Evolutionary conservation across 768 basidiomycete genomes (phyloP), one percentile per base, ranked within the genome.

Genomic region (Pleurotus giganteus): DNA sequence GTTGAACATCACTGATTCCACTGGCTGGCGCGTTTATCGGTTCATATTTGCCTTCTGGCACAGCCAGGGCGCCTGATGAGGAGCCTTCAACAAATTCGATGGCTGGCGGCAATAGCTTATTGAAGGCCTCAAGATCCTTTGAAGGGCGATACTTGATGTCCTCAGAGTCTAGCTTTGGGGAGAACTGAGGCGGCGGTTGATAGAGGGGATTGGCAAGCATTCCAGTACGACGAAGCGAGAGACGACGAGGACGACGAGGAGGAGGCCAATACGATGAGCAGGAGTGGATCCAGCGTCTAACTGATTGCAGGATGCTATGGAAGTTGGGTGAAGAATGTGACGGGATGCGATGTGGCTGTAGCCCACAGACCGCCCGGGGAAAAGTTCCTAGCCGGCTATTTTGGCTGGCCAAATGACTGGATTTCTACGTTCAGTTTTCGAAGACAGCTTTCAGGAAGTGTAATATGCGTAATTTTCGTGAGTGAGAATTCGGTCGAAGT

Each of bases 1-100:
- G 19, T 51, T 51, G 36, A 15, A 37, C 23, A 12, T 24, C 49
- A 51, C 19, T 51, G 8, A 17, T 7, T 13, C 21, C 65, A 65
- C 81, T 82, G 13, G 87, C 82, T 17, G 81, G 78, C 42, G 74
- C 81, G 60, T 92, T 93, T 66, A 93, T 90, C 24, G 91, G 86
- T 59, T 89, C 83, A 65, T 91, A 93, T 67, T 86, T 90, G 39
- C 84, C 84, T 61, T 88, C 87, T 23, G 81, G 80, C 4, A 88
- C 78, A 42, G 85, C 85, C 29, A 91, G 71, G 12, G 84, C 72
- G 2, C 89, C 89, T 41, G 89, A 84, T 12, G 90, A 91, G 2
- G 90, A 91, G 19, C 90, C 90, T 66, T 92, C 90, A 47, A 91
- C 73, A 51, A 92, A 92, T 67, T 92, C 90, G 57, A 92, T 78